These are phyloP conservation scores for Carex pumila DNA, from an alignment of 176 grass and related monocot genomes.

Conservation along the genomic window DNA sequence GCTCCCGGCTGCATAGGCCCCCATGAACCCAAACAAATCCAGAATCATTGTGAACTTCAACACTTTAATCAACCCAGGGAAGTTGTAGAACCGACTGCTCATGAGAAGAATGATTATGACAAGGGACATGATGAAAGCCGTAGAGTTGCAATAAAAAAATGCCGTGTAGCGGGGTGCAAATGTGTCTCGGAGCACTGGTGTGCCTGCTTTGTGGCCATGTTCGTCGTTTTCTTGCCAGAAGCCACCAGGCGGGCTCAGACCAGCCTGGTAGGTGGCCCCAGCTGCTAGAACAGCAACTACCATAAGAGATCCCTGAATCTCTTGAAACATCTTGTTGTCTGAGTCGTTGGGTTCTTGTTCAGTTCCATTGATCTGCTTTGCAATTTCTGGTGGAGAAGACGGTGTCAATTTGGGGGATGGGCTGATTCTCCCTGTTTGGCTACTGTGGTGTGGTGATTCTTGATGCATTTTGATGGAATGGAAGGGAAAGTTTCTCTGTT, in stretches of 20 bases:
- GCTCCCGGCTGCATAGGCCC: constrained; percentile 44
- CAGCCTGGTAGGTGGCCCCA: constrained; percentile 39
- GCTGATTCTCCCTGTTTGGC: not conserved
- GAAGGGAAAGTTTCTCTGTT: not conserved
- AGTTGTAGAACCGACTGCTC: constrained; percentile 19
- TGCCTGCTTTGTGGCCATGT: constrained; percentile 22
- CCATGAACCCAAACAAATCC: constrained; percentile 50
- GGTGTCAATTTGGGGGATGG: not conserved
- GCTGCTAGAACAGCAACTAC: constrained; percentile 36
- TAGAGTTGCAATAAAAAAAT: constrained; percentile 36
- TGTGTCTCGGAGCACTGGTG: constrained; percentile 19
- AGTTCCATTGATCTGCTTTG: not conserved
- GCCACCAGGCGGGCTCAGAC: constrained; percentile 29
- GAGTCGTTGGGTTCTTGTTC: not conserved
- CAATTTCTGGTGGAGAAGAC: no score
- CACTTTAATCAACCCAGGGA: constrained; percentile 5
- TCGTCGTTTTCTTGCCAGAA: not conserved
- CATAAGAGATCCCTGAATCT: constrained; percentile 15
- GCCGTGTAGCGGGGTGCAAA: constrained; percentile 19
- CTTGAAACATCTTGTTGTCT: not conserved
- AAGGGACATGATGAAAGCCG: constrained; percentile 22
- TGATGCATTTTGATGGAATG: not conserved
- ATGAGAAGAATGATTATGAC: constrained; percentile 25
- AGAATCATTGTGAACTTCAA: constrained; percentile 47
- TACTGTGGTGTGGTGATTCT: not conserved